Evolutionary conservation across 495 filamentous ascomycete genomes (phyloP), one percentile per base, ranked within the genome.

Genomic region (Mytilinidion resinicola): DNA sequence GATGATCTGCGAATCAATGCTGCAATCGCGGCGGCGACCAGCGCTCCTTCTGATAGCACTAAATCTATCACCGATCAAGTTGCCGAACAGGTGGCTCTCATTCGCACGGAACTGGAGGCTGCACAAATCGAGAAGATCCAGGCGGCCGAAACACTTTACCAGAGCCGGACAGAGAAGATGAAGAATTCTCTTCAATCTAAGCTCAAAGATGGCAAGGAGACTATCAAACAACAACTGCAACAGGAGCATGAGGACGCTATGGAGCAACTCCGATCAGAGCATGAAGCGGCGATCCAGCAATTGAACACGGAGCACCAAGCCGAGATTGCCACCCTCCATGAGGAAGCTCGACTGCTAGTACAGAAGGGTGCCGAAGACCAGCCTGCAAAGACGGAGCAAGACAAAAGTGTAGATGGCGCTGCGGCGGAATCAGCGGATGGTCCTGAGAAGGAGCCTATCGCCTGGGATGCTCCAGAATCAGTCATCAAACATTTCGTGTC

Each of bases 181-280:
- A 91, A 89, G 69, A 78, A 78, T 17, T 72, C 78, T 10, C 80
- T 89, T 57, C 87, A 84, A 55, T 84, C 79, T 63, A 89, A 85
- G 66, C 74, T 95, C 6, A 75, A 71, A 4, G 87, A 92, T 56
- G 75, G 81, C 20, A 78, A 71, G 46, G 71, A 75, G 37, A 65
- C 72, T 39, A 64, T 80, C 56, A 73, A 82, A 59, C 63, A 74
- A 64, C 65, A 67, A 41, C 53, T 76, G 37, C 69, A 70, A 36
- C 53, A 70, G 62, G 79, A 72, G 63, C 79, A 84, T 57, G 77
- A 80, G 14, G 78, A 80, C 56, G 82, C 82, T 48, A 72, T 91
- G 43, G 78, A 82, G 21, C 46, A 82, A 84, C 56, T 78, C 88
- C 53, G 81, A 83, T 70, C 82, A 15, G 82, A 81, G 67, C 84